Percentiles rank a stretch among this genome's conserved stretches.
phyloP scores from a whole-genome alignment of 2,329 filamentous ascomycete species.

The Beauveria caledonica region DNA sequence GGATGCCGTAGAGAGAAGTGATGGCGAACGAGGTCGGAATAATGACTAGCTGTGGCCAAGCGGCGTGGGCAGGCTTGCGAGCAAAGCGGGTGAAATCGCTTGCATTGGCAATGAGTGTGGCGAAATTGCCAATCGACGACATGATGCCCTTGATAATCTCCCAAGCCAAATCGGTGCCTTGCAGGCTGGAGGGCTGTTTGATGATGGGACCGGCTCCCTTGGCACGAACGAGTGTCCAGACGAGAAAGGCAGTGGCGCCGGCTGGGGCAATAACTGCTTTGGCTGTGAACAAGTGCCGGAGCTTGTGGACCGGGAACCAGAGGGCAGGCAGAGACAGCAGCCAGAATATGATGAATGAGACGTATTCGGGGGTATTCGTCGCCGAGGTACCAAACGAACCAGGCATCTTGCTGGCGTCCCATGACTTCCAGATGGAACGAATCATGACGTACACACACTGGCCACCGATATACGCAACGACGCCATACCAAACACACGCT shows the following conservation, averaged over 20 bases:
- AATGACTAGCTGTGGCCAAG: slow-evolving; percentile 72
- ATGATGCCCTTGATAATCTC: slow-evolving; percentile 78
- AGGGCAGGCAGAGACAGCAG: slow-evolving; percentile 70
- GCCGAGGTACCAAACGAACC: slow-evolving; percentile 62
- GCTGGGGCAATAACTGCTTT: slow-evolving; percentile 78
- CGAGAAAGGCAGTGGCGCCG: slow-evolving; percentile 78
- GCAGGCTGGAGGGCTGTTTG: slow-evolving; percentile 51
- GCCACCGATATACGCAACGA: slow-evolving; percentile 78
- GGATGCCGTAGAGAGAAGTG: slow-evolving; percentile 78
- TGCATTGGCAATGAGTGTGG: slow-evolving; percentile 74
- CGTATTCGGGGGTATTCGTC: slow-evolving; percentile 66
- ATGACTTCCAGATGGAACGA: slow-evolving; percentile 68
- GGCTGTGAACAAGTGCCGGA: slow-evolving; percentile 83
- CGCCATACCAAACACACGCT: slow-evolving; percentile 81
- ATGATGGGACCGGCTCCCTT: slow-evolving; percentile 79
- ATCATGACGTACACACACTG: slow-evolving; percentile 87
- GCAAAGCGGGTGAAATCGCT: slow-evolving; percentile 84
- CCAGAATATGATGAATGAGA: slow-evolving; percentile 86
- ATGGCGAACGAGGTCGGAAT: slow-evolving; percentile 66
- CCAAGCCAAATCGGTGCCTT: slow-evolving; percentile 69
- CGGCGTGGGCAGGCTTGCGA: slow-evolving; percentile 61
- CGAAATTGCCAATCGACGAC: slow-evolving; percentile 84
- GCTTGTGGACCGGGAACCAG: slow-evolving; percentile 83
- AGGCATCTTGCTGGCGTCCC: slow-evolving; percentile 50
- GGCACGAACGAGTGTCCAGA: slow-evolving; percentile 77